phyloP scores from a whole-genome alignment of 2,329 filamentous ascomycete genomes.

The Apiospora marii region DNA sequence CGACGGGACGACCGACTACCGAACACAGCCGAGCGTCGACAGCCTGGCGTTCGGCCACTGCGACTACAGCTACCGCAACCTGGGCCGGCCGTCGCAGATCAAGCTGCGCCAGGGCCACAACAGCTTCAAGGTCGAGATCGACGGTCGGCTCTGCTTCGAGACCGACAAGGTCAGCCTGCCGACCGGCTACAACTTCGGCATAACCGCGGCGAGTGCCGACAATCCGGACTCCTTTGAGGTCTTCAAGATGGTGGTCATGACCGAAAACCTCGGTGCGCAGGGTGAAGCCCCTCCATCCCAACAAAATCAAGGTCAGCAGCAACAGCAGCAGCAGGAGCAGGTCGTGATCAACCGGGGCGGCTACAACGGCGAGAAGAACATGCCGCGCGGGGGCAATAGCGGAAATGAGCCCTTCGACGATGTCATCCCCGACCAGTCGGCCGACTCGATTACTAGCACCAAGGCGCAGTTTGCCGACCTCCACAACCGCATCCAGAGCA shows the following conservation, averaged over 20 bases:
- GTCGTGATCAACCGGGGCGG: constrained; percentile 35
- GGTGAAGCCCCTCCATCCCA: constrained; percentile 43
- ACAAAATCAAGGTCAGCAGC: constrained; percentile 45
- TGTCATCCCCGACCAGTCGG: constrained; percentile 54
- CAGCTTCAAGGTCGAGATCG: constrained; percentile 80
- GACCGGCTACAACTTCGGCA: constrained; percentile 81
- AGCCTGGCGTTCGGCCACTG: constrained; percentile 93
- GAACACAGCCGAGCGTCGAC: constrained; percentile 78
- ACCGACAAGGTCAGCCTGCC: constrained; percentile 82
- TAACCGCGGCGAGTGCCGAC: constrained; percentile 88
- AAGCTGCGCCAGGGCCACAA: constrained; percentile 72
- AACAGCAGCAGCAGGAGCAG: constrained; percentile 37
- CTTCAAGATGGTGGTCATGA: constrained; percentile 83
- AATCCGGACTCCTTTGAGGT: constrained; percentile 94
- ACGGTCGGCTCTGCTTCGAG: constrained; percentile 83
- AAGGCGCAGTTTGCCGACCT: constrained; percentile 80
- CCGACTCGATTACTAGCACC: constrained; percentile 58
- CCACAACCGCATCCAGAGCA: constrained; percentile 80
- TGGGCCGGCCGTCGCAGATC: constrained; percentile 82
- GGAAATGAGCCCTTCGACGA: constrained; percentile 48
- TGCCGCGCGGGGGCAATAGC: constrained; percentile 12
- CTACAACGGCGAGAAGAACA: constrained; percentile 35
- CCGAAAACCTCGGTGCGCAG: constrained; percentile 52
- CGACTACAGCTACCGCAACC: constrained; percentile 88
- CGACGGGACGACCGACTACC: constrained; percentile 84